phyloP scores from a whole-genome alignment of 1,284 basidiomycete species.

The Takashimella koratensis region DNA sequence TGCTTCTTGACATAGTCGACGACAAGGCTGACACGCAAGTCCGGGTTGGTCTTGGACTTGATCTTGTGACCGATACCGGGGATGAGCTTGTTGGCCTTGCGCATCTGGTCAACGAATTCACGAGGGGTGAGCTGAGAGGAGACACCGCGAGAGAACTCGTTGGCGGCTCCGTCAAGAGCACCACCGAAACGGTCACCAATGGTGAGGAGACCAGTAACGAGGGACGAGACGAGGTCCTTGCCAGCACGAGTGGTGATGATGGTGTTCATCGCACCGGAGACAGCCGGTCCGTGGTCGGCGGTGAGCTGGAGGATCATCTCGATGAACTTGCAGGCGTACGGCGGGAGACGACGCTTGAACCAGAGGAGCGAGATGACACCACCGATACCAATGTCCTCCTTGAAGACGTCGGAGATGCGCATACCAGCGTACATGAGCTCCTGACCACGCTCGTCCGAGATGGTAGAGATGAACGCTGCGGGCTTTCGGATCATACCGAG shows the following conservation, averaged over 20 bases:
- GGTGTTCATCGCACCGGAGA: conserved; percentile 93
- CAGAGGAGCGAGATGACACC: conserved; percentile 95
- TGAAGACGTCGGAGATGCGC: conserved; percentile 98
- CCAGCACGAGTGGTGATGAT: conserved; percentile 98
- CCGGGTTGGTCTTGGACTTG: conserved; percentile 97
- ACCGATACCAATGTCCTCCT: conserved; percentile 93
- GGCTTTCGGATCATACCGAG: conserved; percentile 98
- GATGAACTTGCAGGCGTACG: conserved; percentile 77
- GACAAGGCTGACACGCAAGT: conserved; percentile 93
- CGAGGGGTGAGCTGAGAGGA: conserved; percentile 90
- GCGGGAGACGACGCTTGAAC: conserved; percentile 82
- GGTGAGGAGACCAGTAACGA: conserved; percentile 93
- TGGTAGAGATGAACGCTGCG: conserved; percentile 98
- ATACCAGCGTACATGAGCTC: conserved; percentile 98
- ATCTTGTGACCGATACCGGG: conserved; percentile 99
- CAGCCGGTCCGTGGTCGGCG: conserved; percentile 95
- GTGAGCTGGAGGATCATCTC: conserved; percentile 99
- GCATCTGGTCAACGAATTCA: conserved; percentile 94
- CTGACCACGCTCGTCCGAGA: conserved; percentile 98
- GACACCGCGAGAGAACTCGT: conserved; percentile 89
- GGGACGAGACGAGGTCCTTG: conserved; percentile 96
- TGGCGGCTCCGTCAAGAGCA: conserved; percentile 95
- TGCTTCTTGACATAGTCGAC: conserved; percentile 95
- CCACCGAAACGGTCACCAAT: conserved; percentile 98
- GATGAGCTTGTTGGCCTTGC: conserved; percentile 93